Evolutionary conservation across 805 yeast species (phyloP), one percentile per base, ranked within the genome.

Genomic region (Blastobotrys mokoenaii): DNA sequence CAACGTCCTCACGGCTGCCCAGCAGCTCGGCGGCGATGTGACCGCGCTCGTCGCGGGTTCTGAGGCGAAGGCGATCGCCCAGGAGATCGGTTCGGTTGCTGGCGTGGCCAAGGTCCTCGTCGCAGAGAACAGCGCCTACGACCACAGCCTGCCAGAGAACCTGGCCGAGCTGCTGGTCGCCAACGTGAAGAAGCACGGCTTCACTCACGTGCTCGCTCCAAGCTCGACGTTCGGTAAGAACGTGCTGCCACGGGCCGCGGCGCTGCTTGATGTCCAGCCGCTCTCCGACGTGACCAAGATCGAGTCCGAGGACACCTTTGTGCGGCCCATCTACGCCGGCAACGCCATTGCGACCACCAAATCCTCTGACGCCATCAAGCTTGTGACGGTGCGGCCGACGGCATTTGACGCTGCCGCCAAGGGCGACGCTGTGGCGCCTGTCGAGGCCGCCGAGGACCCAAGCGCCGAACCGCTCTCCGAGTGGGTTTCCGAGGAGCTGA

Each of bases 261-360:
- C 96, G 1, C 58, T 83, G 46, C 67, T 90, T 41, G 95, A 90
- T 59, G 74, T 77, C 17, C 97, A 90, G 68, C 97, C 96, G 25
- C 67, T 93, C 42, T 79, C 90, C 22, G 97, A 90, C 60, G 74
- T 93, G 47, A 76, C 75, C 54, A 75, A 76, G 57, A 81, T 90
- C 34, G 76, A 74, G 52, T 69, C 77, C 43, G 71, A 76, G 14
- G 76, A 74, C 50, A 83, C 93, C 6, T 93, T 90, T 65, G 80
- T 82, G 33, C 82, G 97, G 64, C 97, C 97, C 39, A 87, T 90
- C 33, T 93, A 85, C 62, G 97, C 98, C 16, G 98, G 98, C 41
- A 93, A 93, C 65, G 95, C 94, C 3, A 69, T 86, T 47, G 76
- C 86, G 35, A 88, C 96, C 2, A 85, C 93, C 41, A 76, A 79